Base-by-base conservation (phyloP, 2,329 filamentous ascomycete species). In the Elsinoe ampelina region DNA sequence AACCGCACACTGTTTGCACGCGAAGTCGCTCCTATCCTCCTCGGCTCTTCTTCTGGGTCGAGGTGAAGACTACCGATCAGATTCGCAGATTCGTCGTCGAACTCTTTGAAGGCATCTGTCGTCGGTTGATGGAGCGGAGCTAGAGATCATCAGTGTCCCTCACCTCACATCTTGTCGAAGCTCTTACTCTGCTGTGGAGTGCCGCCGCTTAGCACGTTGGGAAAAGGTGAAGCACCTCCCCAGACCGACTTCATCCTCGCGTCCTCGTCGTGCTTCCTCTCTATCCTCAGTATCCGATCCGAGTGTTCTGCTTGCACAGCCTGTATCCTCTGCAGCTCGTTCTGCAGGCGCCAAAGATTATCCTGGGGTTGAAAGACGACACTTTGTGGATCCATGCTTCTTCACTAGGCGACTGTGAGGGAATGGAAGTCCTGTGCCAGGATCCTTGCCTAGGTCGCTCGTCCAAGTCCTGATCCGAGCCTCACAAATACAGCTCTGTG, bases 1-100 rank as follows among this genome's bases (percentile, higher is more conserved):
- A 98, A 98, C 36, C 93, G 87, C 63, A 98, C 93, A 67, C 93
- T 97, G 69, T 97, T 97, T 48, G 93, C 92, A 64, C 93, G 82
- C 15, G 93, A 98, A 15, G 89, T 86, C 17, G 88, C 89, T 55
- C 93, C 89, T 61, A 92, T 82, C 36, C 89, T 83, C 58, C 89
- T 84, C 32, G 87, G 87, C 67, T 91, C 87, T 61, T 97, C 90
- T 60, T 95, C 91, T 4, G 85, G 80, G 61, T 95, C 92, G 5
- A 97, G 77, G 58, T 91, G 88, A 58, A 96, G 79, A 55, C 87
- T 89, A 54, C 85, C 86, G 50, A 95, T 80, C 58, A 93, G 77
- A 64, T 85, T 87, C 66, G 86, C 86, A 48, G 86, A 84, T 62
- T 95, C 87, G 66, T 93, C 90, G 66, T 96, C 90, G 63, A 95